Conservation (phyloP, 352 stramenopile species). For the Peronospora belbahrii region DNA sequence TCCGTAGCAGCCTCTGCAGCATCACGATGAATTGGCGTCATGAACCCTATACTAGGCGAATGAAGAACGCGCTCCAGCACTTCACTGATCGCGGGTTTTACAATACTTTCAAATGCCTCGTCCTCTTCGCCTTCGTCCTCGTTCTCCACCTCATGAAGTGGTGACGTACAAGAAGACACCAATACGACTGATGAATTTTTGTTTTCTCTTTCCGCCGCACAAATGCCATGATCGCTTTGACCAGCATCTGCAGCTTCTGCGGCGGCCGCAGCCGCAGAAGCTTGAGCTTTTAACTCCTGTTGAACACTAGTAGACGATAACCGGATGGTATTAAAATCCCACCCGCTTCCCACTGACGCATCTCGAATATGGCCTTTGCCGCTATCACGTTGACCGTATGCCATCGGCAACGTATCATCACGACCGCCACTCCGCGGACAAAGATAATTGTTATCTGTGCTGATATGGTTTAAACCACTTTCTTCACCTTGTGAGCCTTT, state of each 20-base stretch:
- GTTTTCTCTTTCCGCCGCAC: not conserved
- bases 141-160: constrained; percentile 18
- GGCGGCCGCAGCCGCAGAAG: constrained; percentile 11
- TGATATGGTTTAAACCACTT: constrained; percentile 9
- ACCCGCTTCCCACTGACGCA: constrained; percentile 45
- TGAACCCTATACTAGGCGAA: constrained; percentile 8
- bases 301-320: constrained; percentile 40
- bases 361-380: constrained; percentile 35
- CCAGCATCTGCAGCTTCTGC: not conserved
- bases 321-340: constrained; percentile 74
- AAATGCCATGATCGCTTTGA: not conserved
- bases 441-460: constrained; percentile 10
- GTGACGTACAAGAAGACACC: not conserved
- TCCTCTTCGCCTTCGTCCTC: constrained; percentile 30
- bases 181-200: constrained; percentile 3
- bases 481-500: constrained; percentile 3
- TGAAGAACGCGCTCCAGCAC: constrained; percentile 48
- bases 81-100: constrained; percentile 78
- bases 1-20: constrained; percentile 33
- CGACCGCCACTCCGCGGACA: constrained; percentile 5
- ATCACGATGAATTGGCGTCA: constrained; percentile 15
- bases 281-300: constrained; percentile 26
- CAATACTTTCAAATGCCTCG: constrained; percentile 49
- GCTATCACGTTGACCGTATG: constrained; percentile 25
- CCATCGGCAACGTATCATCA: constrained; percentile 20